Conservation (phyloP, 2,329 filamentous ascomycete genomes). For the Alternaria gansuensis region DNA sequence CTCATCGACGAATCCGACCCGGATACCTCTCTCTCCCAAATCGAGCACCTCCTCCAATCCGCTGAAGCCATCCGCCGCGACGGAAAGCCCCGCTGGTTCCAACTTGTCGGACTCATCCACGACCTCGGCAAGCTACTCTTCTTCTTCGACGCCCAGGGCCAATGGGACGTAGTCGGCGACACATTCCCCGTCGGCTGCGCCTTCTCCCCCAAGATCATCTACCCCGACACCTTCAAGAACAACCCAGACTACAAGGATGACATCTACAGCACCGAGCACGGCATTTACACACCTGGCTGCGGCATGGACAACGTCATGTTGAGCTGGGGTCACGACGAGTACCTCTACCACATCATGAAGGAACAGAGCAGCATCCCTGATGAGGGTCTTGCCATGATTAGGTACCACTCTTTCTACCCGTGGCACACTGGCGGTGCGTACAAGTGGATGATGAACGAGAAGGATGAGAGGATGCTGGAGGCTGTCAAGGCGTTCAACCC, state of each 20-base stretch:
- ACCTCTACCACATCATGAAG: slow-evolving; percentile 86
- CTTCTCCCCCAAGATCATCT: slow-evolving; percentile 80
- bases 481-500: slow-evolving; percentile 89
- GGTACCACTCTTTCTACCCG: slow-evolving; percentile 92
- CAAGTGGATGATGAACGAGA: slow-evolving; percentile 80
- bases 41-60: slow-evolving; percentile 87
- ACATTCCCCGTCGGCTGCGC: slow-evolving; percentile 81
- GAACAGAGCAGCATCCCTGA: slow-evolving; percentile 79
- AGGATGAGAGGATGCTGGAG: slow-evolving; percentile 80
- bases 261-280: slow-evolving; percentile 77
- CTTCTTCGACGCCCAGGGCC: slow-evolving; percentile 83
- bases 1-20: slow-evolving; percentile 92
- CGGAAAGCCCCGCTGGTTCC: slow-evolving; percentile 84
- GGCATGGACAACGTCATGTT: slow-evolving; percentile 90
- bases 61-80: slow-evolving; percentile 90
- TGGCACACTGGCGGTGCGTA: slow-evolving; percentile 89
- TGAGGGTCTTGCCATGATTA: slow-evolving; percentile 89
- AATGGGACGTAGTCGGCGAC: slow-evolving; percentile 93
- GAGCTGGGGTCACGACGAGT: slow-evolving; percentile 89
- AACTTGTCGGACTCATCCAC: slow-evolving; percentile 78
- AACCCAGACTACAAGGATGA: slow-evolving; percentile 79
- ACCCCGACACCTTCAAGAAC: slow-evolving; percentile 75
- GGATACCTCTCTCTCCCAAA: slow-evolving; percentile 85
- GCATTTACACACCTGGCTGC: slow-evolving; percentile 81
- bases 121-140: slow-evolving; percentile 82